Base-by-base conservation (phyloP, 1,139 yeast species). In the Scheffersomyces parashehatae region DNA sequence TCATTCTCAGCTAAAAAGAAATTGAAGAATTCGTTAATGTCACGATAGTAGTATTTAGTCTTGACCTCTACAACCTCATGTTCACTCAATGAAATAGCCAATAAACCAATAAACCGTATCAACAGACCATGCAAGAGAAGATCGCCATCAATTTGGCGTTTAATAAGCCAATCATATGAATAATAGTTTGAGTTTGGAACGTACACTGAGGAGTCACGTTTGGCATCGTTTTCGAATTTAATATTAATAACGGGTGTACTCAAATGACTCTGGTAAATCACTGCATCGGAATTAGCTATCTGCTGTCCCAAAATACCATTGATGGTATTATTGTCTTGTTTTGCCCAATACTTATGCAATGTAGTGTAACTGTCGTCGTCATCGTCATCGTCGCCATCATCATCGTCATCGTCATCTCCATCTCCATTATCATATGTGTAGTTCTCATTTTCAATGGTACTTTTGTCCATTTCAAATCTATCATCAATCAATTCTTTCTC, bases 121-220 rank as follows among this genome's bases (percentile, higher is more conserved):
- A 74, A 57, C 63, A 68, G 67, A 0, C 69, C 69, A 51, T 74
- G 79, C 5, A 68, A 52, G 14, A 58, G 42, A 35, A 66, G 55
- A 29, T 64, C 60, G 16, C 58, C 55, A 47, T 72, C 75, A 12
- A 65, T 52, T 35, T 63, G 53, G 33, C 59, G 50, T 9, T 62
- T 53, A 10, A 53, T 49, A 12, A 71, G 47, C 77, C 77, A 72
- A 29, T 68, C 56, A 36, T 58, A 58, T 1, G 69, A 60, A 50
- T 67, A 72, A 44, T 56, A 59, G 45, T 71, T 70, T 7, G 77
- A 69, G 45, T 72, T 70, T 0, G 73, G 72, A 6, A 68, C 54
- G 45, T 65, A 70, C 13, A 54, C 45, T 3, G 66, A 55, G 3
- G 60, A 44, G 41, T 71, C 73, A 28, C 64, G 50, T 16, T 54